A percentile compares a stretch with the other conserved stretches of the same genome.
These are phyloP conservation scores for Magnusiomyces magnusii DNA, from an alignment of 1,139 yeast genomes.

Conservation along the genomic window DNA sequence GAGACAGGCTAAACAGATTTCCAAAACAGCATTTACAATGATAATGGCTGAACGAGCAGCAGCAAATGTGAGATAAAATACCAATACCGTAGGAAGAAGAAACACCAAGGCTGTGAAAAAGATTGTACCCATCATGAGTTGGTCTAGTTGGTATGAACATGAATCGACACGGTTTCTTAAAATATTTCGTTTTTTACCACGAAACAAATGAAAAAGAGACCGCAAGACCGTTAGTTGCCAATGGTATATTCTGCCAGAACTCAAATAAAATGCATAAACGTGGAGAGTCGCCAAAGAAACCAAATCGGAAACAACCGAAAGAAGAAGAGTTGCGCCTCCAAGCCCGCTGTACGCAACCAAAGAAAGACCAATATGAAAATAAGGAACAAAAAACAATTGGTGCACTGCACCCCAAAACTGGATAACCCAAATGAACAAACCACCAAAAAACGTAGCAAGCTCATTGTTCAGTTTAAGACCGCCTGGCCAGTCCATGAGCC, in stretches of 20 bases:
- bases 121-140: constrained; percentile 78
- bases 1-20: constrained; percentile 53
- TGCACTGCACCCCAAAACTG: constrained; percentile 47
- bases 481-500: constrained; percentile 89
- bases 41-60: constrained; percentile 48
- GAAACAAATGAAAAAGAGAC: constrained; percentile 75
- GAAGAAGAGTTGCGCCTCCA: constrained; percentile 56
- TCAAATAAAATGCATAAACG: constrained; percentile 65
- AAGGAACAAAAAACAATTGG: constrained; percentile 16
- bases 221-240: constrained; percentile 63
- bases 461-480: constrained; percentile 90
- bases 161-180: constrained; percentile 81
- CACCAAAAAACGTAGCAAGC: constrained; percentile 79
- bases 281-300: constrained; percentile 61
- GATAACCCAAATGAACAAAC: constrained; percentile 77
- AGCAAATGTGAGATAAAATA: constrained; percentile 75
- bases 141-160: constrained; percentile 77
- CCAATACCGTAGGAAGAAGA: constrained; percentile 77
- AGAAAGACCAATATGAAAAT: constrained; percentile 12
- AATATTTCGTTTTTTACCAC: constrained; percentile 84
- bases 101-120: constrained; percentile 73
- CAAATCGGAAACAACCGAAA: constrained; percentile 61
- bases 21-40: constrained; percentile 45
- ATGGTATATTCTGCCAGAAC: constrained; percentile 69
- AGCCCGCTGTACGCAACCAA: constrained; percentile 40